These are phyloP conservation scores for Colletotrichum sp. DNA, from an alignment of 2,329 filamentous ascomycete genomes.

Conservation along the genomic window DNA sequence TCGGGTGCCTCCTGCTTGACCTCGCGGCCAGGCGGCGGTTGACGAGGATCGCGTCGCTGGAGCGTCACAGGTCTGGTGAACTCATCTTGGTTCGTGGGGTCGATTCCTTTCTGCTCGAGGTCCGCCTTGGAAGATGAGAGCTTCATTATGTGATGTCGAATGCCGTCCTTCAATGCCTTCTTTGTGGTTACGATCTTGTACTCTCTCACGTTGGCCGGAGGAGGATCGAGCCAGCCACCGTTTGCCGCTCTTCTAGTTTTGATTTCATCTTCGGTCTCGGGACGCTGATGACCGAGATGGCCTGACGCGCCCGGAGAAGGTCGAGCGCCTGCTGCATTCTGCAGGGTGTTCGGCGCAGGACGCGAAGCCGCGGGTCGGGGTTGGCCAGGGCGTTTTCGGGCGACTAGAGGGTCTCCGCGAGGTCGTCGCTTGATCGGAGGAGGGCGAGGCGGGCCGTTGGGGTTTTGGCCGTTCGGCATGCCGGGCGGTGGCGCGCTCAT, in stretches of 20 bases:
- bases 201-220: conserved; percentile 42
- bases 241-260: conserved; percentile 31
- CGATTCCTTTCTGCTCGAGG: conserved; percentile 62
- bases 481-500: conserved; percentile 51
- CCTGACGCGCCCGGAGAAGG: conserved; percentile 5
- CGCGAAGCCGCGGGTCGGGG: conserved; percentile 28
- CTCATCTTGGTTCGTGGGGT: conserved; percentile 73
- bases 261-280: conserved; percentile 27
- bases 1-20: conserved; percentile 63
- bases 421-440: conserved; percentile 48
- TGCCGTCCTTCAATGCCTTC: conserved; percentile 75
- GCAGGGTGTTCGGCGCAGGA: conserved; percentile 27
- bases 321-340: conserved; percentile 20
- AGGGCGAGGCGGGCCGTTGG: conserved; percentile 40
- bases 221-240: conserved; percentile 63
- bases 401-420: conserved; percentile 67
- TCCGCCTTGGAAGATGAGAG: conserved; percentile 64
- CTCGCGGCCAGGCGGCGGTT: conserved; percentile 66
- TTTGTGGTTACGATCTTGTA: conserved; percentile 81
- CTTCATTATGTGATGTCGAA: conserved; percentile 88
- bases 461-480: conserved; percentile 29
- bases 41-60: conserved; percentile 85
- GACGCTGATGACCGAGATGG: conserved; percentile 12
- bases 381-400: conserved; percentile 57
- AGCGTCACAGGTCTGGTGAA: conserved; percentile 89